Evolutionary conservation across 108 stramenopile genomes (phyloP).

Genomic region (Fistulifera solaris): DNA sequence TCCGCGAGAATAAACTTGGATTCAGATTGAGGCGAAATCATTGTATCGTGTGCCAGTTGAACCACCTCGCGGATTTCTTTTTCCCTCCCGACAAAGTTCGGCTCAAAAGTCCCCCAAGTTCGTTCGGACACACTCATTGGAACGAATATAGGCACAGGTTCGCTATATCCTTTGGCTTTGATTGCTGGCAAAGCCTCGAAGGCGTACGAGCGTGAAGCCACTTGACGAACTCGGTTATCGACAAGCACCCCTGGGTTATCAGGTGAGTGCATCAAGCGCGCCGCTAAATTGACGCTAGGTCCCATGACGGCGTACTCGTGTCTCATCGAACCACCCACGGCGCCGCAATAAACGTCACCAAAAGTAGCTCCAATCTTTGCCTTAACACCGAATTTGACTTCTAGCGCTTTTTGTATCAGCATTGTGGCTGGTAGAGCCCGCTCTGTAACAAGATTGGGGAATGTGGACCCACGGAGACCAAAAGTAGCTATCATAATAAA

Average conservation of each 20-base stretch:
- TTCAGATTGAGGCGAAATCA: slow-evolving; percentile 3
- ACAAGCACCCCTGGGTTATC: slow-evolving; percentile 61
- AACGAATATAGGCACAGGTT: slow-evolving; percentile 64
- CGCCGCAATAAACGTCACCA: slow-evolving; percentile 66
- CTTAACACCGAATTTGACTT: slow-evolving; percentile 42
- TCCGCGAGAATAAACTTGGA: slow-evolving; percentile 30
- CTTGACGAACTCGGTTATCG: slow-evolving; percentile 41
- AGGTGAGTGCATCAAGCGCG: slow-evolving; percentile 50
- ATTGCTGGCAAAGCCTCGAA: slow-evolving; percentile 56
- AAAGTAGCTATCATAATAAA: slow-evolving; percentile 65
- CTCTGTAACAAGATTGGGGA: slow-evolving; percentile 56
- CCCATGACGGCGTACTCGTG: slow-evolving; percentile 68
- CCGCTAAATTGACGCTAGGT: slow-evolving; percentile 65
- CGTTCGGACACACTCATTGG: slow-evolving; percentile 36
- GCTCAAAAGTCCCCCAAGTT: slow-evolving; percentile 29
- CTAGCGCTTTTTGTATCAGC: slow-evolving; percentile 41
- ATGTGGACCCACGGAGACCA: slow-evolving; percentile 63
- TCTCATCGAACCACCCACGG: slow-evolving; percentile 52
- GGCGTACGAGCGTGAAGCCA: slow-evolving; percentile 29
- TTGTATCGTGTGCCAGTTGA: slow-evolving; percentile 31
- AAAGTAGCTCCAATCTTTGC: slow-evolving; percentile 51
- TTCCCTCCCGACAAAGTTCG: slow-evolving; percentile 51
- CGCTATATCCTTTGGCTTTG: slow-evolving; percentile 56
- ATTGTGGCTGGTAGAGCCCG: slow-evolving; percentile 52
- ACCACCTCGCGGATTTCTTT: slow-evolving; percentile 42